Evolutionary conservation across 495 filamentous ascomycete genomes (phyloP), one percentile per base, ranked within the genome.

Genomic region (Lineolata rhizophorae): DNA sequence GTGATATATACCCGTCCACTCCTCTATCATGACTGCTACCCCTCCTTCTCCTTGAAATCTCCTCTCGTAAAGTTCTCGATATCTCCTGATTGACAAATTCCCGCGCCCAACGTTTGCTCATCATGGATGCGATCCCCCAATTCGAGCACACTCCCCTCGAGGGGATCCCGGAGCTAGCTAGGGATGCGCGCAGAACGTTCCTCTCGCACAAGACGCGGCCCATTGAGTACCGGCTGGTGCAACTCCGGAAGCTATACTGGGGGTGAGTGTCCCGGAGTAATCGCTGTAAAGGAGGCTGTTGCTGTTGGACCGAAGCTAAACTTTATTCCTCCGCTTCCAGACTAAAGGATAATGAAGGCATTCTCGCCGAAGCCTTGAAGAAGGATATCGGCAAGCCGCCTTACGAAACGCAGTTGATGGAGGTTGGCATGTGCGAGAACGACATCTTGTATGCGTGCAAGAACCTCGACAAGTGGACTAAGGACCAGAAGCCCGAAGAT

Each of bases 231-330:
- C 66, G 87, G 32, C 60, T 82, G 31, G 55, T 65, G 12, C 85
- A 94, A 61, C 70, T 94, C 22, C 73, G 82, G 30, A 84, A 81
- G 60, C 72, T 94, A 27, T 94, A 90, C 58, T 93, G 83, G 83
- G 83, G 66, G 67, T 72, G 47, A 57, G 55, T 16, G 20, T 15
- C 16, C 26, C 8, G 8, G 9, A 18, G 6, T 18, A 11, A 17
- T 11, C 2, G 34, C n/a, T n/a, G n/a, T n/a, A n/a, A n/a, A n/a
- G n/a, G n/a, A 29, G 17, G 32, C 38, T 40, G 20, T 36, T 27
- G 18, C 9, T 5, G 6, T 14, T 25, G 6, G n/a, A 6, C 22
- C 6, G 6, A 25, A n/a, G 11, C 18, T 17, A 20, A 15, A 39
- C 15, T 24, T 36, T n/a, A 32, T n/a, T n/a, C n/a, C n/a, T n/a